Evolutionary conservation across 176 grass and related monocot genomes (phyloP).

Genomic region (Oropetium thomaeum): DNA sequence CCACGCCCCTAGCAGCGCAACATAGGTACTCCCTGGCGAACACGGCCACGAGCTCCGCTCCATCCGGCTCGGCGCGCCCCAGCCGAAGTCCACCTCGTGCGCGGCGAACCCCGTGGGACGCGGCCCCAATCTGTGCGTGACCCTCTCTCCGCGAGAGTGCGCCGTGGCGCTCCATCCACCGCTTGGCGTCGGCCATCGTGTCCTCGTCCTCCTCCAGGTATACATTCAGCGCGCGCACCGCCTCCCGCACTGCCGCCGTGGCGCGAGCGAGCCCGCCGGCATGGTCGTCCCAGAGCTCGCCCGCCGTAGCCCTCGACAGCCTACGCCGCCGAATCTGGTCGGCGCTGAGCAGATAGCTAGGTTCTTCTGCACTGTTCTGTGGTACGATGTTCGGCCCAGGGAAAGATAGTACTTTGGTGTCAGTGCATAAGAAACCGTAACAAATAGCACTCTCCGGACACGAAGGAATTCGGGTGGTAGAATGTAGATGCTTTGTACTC

Average conservation of each 20-base stretch:
- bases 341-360: constrained; percentile 1
- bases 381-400: not conserved
- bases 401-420: too few relatives aligned
- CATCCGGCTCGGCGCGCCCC: constrained; percentile 43
- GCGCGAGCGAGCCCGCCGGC: not conserved
- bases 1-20: constrained; percentile 12
- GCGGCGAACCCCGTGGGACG: constrained; percentile 44
- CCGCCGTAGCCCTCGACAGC: not conserved
- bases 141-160: not conserved
- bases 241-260: not conserved
- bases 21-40: not conserved
- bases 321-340: constrained; percentile 18
- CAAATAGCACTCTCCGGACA: too few relatives aligned
- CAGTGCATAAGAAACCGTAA: too few relatives aligned
- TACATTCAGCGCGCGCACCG: constrained; percentile 26
- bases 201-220: constrained; percentile 10
- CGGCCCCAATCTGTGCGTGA: not conserved
- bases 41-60: constrained; percentile 44
- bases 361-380: constrained; percentile 20
- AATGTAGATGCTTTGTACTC: too few relatives aligned
- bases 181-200: not conserved
- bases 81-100: constrained; percentile 57
- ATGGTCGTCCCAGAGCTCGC: too few relatives aligned
- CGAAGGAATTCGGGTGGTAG: too few relatives aligned
- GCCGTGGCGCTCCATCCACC: not conserved